These are phyloP conservation scores for Wickerhamiella kurtzmanii DNA, from an alignment of 805 yeast genomes.

Conservation along the genomic window DNA sequence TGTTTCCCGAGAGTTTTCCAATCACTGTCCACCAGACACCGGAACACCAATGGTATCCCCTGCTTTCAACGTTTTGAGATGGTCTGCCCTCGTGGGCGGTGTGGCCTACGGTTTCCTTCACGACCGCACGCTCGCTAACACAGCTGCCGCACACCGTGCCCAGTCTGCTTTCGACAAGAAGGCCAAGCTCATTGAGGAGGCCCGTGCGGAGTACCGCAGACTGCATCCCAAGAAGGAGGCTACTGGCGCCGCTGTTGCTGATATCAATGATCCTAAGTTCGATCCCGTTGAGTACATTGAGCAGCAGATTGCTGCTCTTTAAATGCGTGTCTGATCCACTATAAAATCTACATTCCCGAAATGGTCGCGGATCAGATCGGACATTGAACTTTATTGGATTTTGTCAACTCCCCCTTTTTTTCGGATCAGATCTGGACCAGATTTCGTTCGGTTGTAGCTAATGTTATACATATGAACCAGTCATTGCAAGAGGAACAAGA, in stretches of 20 bases:
- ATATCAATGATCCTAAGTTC: conserved; percentile 81
- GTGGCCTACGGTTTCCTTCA: conserved; percentile 78
- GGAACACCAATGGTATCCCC: conserved; percentile 15
- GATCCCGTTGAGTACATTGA: conserved; percentile 46
- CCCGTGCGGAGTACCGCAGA: conserved; percentile 77
- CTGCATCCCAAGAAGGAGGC: conserved; percentile 35
- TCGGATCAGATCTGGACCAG: too few relatives aligned
- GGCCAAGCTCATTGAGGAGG: conserved; percentile 68
- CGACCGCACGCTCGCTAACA: conserved; percentile 52
- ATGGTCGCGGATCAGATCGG: too few relatives aligned
- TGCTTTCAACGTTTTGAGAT: conserved; percentile 45
- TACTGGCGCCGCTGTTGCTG: conserved; percentile 31
- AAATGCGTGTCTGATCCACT: background rate
- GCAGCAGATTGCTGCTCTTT: conserved; percentile 9
- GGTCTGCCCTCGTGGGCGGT: conserved; percentile 83
- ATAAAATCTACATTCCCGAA: too few relatives aligned
- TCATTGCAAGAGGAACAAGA: too few relatives aligned
- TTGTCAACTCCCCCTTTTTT: too few relatives aligned
- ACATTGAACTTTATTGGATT: too few relatives aligned
- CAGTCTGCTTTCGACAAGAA: conserved; percentile 46
- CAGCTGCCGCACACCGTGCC: conserved; percentile 46
- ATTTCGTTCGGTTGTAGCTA: background rate
- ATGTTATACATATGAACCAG: background rate
- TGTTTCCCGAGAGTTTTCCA: conserved; percentile 3
- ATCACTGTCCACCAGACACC: background rate